phyloP scores from a whole-genome alignment of 805 yeast genomes.

The Cyberlindnera mycetangii region DNA sequence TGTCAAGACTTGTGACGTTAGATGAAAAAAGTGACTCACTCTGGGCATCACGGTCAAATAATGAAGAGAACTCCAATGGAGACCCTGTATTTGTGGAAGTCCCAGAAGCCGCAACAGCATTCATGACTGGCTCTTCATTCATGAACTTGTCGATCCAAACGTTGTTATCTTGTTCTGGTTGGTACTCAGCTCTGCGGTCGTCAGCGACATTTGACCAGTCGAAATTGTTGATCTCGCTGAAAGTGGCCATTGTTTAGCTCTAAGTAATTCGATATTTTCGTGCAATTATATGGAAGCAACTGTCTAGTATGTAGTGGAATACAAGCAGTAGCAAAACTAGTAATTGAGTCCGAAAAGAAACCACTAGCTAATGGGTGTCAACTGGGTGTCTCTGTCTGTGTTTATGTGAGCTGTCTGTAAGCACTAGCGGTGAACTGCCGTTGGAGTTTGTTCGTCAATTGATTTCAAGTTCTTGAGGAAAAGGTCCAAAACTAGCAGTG shows the following conservation, averaged over 20 bases:
- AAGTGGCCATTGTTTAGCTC: constrained; percentile 20
- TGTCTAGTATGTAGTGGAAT: no score
- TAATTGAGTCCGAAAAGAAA: no score
- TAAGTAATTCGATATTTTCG: not conserved
- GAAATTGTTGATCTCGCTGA: constrained; percentile 21
- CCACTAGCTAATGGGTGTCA: not conserved
- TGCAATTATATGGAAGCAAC: no score
- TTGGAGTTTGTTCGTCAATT: not conserved
- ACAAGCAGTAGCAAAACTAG: no score
- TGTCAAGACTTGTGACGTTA: constrained; percentile 26
- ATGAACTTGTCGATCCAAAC: constrained; percentile 27
- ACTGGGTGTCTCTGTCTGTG: not conserved
- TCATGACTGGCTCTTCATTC: constrained; percentile 11
- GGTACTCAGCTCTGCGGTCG: constrained; percentile 12
- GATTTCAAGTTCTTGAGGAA: not conserved
- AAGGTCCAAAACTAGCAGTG: not conserved
- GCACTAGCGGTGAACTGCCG: not conserved
- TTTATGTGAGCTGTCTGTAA: not conserved
- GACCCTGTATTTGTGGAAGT: constrained; percentile 22
- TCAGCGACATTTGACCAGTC: constrained; percentile 28
- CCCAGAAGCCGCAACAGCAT: constrained; percentile 5
- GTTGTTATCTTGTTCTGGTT: constrained; percentile 17
- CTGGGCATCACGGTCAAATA: constrained; percentile 23
- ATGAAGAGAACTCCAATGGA: constrained; percentile 28
- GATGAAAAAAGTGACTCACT: constrained; percentile 26